Base-by-base conservation (phyloP, 1,139 yeast species). In the Pichia sp. region DNA sequence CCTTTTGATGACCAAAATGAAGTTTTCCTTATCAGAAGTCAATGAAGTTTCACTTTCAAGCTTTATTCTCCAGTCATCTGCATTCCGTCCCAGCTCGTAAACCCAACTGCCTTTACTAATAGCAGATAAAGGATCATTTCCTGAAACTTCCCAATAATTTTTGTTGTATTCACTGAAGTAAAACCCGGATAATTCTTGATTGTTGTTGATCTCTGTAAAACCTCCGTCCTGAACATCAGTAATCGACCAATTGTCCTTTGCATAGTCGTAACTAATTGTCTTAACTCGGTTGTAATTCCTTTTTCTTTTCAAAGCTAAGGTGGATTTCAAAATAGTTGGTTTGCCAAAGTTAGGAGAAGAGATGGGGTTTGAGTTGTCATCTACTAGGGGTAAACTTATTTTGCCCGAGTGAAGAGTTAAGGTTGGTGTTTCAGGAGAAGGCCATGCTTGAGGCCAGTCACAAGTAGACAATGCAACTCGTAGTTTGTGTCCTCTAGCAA, bases 371-470 rank as follows among this genome's bases (percentile, higher is more conserved):
- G 51, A 44, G 9, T 49, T 31, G 47, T 65, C 56, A 6, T n/a
- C n/a, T n/a, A 67, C 49, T 31, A 66, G 22, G 6, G 72, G 72
- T 34, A 69, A 50, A 4, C 58, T 44, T 39, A 69, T 47, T 44
- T 62, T 62, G 50, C 70, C 71, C 9, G 57, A 52, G 50, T 56
- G 56, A 22, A 71, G 44, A 2, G 63, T 69, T 52, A 65, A 57
- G 2, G 62, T 67, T 48, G 72, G 74, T 23, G 63, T 69, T 57
- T 66, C 70, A n/a, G 72, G 67, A 0, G 68, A 60, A 39, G 76
- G 76, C 76, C 76, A 73, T 41, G 66, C 64, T 49, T 71, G 73
- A 12, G 76, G 76, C 76, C 76, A 73, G 54, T 72, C 76, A 34
- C 72, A 65, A 0, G 75, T 64, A 13, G 75, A 70, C 41, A 73